Evolutionary conservation across 139 green algal genomes (phyloP).

Genomic region (Picochlorum sp.): DNA sequence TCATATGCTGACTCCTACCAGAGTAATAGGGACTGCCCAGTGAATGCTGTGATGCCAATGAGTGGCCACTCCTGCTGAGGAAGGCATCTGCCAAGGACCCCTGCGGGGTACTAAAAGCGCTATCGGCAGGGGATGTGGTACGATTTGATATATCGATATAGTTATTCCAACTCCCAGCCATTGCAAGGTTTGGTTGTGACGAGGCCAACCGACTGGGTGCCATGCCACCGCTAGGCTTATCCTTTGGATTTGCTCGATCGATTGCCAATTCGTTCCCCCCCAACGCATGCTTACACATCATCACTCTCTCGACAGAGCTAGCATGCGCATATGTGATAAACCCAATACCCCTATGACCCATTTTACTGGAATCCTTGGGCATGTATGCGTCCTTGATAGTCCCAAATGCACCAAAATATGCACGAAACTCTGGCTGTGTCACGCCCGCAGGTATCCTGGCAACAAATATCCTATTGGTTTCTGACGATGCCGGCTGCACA

Average conservation of each 20-base stretch:
- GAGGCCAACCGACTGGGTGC: constrained; percentile 1
- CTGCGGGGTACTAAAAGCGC: too few relatives aligned
- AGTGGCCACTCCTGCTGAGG: neutral
- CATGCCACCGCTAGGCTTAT: constrained; percentile 15
- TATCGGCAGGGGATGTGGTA: too few relatives aligned
- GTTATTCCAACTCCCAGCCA: constrained; percentile 7
- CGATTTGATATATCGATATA: neutral
- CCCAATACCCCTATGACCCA: constrained; percentile 73
- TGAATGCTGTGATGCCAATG: neutral
- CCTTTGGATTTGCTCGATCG: constrained; percentile 79
- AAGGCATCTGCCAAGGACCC: too few relatives aligned
- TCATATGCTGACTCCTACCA: neutral
- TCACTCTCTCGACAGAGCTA: constrained; percentile 57
- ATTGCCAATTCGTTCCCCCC: constrained; percentile 79
- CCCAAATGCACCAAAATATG: constrained; percentile 82
- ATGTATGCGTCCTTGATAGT: constrained; percentile 82
- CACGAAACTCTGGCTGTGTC: constrained; percentile 60
- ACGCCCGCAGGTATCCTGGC: constrained; percentile 71
- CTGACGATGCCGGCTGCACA: constrained; percentile 37
- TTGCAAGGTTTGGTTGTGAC: constrained; percentile 24
- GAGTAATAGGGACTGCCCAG: neutral
- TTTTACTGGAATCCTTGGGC: constrained; percentile 70
- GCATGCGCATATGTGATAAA: constrained; percentile 75
- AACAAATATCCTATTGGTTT: constrained; percentile 78
- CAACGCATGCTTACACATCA: constrained; percentile 34